Evolutionary conservation across 495 filamentous ascomycete genomes (phyloP).

Genomic region (Xylaria cubensis): DNA sequence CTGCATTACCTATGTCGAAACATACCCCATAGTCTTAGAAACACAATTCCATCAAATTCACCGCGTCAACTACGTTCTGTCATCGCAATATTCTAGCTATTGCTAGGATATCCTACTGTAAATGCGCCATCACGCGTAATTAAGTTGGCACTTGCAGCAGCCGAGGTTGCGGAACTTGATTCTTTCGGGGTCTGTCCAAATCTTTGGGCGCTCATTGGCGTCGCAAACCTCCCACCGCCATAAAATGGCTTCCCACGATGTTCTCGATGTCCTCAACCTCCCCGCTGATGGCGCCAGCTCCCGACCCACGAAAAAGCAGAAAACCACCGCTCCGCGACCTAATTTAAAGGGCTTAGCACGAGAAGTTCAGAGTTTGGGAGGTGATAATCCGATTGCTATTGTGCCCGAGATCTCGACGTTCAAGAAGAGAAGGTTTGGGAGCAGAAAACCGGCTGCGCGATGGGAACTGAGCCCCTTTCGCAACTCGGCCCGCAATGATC

Average conservation of each 20-base stretch:
- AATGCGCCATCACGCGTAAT: not conserved
- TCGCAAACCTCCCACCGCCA: constrained; percentile 26
- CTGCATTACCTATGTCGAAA: not conserved
- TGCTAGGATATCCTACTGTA: not conserved
- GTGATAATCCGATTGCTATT: constrained; percentile 56
- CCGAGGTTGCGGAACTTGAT: not conserved
- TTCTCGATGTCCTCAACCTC: constrained; percentile 88
- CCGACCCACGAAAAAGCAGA: constrained; percentile 78
- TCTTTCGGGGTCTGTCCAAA: not conserved
- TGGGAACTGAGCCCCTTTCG: constrained; percentile 62
- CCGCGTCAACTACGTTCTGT: constrained; percentile 2
- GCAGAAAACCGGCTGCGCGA: constrained; percentile 67
- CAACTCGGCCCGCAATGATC: constrained; percentile 60
- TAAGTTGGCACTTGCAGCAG: not conserved
- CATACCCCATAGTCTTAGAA: not conserved
- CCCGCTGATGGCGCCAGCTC: constrained; percentile 66
- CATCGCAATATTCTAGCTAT: not conserved
- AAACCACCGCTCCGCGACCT: constrained; percentile 71
- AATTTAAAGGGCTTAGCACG: constrained; percentile 63
- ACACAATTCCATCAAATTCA: constrained; percentile 14
- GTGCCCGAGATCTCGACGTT: constrained; percentile 53
- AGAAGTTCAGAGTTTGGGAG: constrained; percentile 65
- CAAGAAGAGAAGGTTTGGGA: constrained; percentile 56
- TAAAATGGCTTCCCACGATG: constrained; percentile 77
- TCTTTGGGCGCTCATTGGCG: not conserved